These are phyloP conservation scores for Venturia carpophila DNA, from an alignment of 2,329 filamentous ascomycete genomes.

Conservation along the genomic window DNA sequence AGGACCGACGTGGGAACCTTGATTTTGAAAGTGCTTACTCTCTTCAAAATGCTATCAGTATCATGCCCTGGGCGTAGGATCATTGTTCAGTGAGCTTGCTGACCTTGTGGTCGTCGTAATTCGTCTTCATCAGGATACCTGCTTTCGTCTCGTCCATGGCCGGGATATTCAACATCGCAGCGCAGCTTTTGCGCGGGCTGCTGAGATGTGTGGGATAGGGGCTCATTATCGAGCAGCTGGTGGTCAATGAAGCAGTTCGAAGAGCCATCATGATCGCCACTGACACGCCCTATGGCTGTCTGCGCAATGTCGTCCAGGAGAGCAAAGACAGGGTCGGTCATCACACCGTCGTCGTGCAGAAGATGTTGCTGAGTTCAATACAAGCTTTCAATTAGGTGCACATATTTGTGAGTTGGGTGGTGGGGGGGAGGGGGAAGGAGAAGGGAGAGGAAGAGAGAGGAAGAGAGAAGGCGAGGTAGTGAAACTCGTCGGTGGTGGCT, in stretches of 20 bases:
- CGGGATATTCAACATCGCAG: not conserved
- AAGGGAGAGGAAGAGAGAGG: too few relatives aligned
- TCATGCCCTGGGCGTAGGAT: not conserved
- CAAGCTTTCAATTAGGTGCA: not conserved
- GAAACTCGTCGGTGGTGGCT: not conserved
- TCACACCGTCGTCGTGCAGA: not conserved
- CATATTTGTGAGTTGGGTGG: not conserved
- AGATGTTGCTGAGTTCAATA: not conserved
- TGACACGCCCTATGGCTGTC: not conserved
- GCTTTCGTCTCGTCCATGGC: not conserved
- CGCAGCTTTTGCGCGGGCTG: not conserved
- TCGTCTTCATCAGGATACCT: not conserved
- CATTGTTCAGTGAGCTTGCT: not conserved
- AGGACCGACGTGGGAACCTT: not conserved
- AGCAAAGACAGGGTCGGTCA: conserved; percentile 9
- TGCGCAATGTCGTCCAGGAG: conserved; percentile 18
- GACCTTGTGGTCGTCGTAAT: not conserved
- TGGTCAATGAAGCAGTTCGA: not conserved
- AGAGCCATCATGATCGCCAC: not conserved
- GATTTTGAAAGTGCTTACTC: conserved; percentile 1
- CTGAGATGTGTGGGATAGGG: not conserved
- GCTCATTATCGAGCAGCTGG: not conserved
- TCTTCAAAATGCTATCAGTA: not conserved
- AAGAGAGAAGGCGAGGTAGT: not conserved
- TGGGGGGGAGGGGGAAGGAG: not conserved